Evolutionary conservation across 805 yeast genomes (phyloP).

Genomic region (Candida parachauliodes): DNA sequence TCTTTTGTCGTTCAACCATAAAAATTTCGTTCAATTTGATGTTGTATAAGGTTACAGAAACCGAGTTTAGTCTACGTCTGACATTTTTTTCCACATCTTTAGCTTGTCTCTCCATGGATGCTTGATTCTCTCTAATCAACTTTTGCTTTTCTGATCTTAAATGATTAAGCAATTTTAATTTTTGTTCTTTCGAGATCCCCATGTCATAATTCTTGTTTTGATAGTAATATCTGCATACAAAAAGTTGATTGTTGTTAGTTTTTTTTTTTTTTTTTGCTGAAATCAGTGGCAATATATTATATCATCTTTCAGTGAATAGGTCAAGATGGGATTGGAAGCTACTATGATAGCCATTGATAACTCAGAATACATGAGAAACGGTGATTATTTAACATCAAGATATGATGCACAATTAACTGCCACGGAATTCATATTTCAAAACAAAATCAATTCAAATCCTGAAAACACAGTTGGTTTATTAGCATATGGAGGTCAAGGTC

Average conservation of each 20-base stretch:
- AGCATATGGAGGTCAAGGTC: constrained; percentile 81
- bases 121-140: constrained; percentile 22
- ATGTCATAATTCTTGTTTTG: constrained; percentile 5
- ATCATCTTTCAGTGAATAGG: no score
- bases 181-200: constrained; percentile 30
- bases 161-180: constrained; percentile 29
- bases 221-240: constrained; percentile 1
- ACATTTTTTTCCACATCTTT: constrained; percentile 33
- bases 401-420: constrained; percentile 92
- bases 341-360: constrained; percentile 93
- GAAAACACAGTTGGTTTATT: constrained; percentile 91
- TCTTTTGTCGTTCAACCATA: constrained; percentile 41
- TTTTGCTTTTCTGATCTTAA: constrained; percentile 21
- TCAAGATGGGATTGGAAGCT: constrained; percentile 85
- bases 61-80: constrained; percentile 40
- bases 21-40: constrained; percentile 43
- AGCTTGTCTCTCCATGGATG: constrained; percentile 20
- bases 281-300: constrained; percentile 7
- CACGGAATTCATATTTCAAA: constrained; percentile 79
- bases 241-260: not conserved
- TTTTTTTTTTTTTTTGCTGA: constrained; percentile 5
- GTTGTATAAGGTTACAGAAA: constrained; percentile 48
- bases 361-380: constrained; percentile 94
- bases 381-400: constrained; percentile 85
- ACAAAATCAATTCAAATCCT: constrained; percentile 84